Base-by-base conservation (phyloP, 495 filamentous ascomycete genomes). In the Aspergillus sclerotiicarbonarius region DNA sequence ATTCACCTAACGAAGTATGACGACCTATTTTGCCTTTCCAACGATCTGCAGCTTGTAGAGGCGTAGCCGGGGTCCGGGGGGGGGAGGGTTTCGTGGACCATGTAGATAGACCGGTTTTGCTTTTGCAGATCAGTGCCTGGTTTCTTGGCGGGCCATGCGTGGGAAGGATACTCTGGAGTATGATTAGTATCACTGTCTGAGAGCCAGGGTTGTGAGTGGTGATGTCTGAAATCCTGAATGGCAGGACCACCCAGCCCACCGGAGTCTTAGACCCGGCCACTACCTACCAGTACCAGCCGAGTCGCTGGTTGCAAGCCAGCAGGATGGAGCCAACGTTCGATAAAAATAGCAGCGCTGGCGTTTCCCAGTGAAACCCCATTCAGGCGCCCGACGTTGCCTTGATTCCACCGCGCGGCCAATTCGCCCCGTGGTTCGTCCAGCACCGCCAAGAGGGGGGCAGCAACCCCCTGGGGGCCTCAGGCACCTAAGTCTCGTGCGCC, bases 1-100 rank as follows among this genome's bases (percentile, higher is more conserved):
- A 64, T 67, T 73, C 63, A 63, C 65, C 67, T 71, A 76, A 75
- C 74, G 74, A 76, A 76, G 74, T 72, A 73, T 71, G 67, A 75
- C 69, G 58, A 55, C 58, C 61, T 59, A 68, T 68, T 71, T 72
- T 68, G 63, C 63, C 55, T 63, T 70, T 55, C 41, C 31, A 37
- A 53, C 57, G 35, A 48, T 33, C 37, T 55, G 32, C 48, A 49
- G 37, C 7, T 35, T 16, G 53, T 56, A 51, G 48, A 2, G 44
- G 29, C 20, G 20, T 35, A 37, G 1, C 2, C 44, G 18, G 44
- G 25, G 25, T 25, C 25, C 18, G 31, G 35, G 35, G 48, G 48
- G 25, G 13, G 15, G 50, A 8, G 50, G 12, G n/a, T 19, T 29
- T 25, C 15, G 41, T 49, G 16, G 21, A 20, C 19, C 13, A 49